Percentiles rank a stretch among this genome's conserved stretches.
phyloP scores from a whole-genome alignment of 176 grass and related monocot genomes.

The Musa itinerans region DNA sequence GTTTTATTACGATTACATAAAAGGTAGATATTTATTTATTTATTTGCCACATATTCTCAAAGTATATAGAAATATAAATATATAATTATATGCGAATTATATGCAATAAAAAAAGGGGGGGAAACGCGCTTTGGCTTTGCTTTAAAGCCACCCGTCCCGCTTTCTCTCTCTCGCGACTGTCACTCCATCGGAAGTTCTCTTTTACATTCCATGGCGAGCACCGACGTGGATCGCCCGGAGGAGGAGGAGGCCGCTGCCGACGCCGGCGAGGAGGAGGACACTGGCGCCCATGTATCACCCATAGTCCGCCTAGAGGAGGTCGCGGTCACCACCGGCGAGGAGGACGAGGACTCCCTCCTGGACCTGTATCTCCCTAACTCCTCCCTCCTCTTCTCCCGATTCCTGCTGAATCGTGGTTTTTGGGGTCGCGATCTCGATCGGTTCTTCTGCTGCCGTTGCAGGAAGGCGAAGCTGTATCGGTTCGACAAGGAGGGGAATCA shows the following conservation, averaged over 20 bases:
- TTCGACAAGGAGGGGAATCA: slow-evolving; percentile 20
- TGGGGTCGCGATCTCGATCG: no score
- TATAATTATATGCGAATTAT: no score
- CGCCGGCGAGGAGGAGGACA: slow-evolving; percentile 2
- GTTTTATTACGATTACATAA: no score
- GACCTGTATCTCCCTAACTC: not conserved
- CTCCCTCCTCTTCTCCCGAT: not conserved
- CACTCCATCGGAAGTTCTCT: not conserved
- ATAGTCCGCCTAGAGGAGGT: slow-evolving; percentile 15
- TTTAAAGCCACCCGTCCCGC: not conserved
- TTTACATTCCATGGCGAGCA: not conserved
- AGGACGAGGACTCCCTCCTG: slow-evolving; percentile 9
- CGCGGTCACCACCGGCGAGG: slow-evolving; percentile 17
- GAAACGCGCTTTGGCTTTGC: no score
- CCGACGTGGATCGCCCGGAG: not conserved
- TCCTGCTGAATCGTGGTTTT: not conserved
- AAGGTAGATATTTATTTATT: no score
- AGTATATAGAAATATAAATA: no score
- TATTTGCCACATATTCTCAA: no score
- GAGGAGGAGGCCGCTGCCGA: not conserved
- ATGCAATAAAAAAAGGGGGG: no score
- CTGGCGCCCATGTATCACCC: slow-evolving; percentile 2
- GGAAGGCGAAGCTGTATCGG: slow-evolving; percentile 21
- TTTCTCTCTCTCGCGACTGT: not conserved
- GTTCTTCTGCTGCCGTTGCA: not conserved